Conservation (phyloP, 257 asterid species). For the Rauvolfia tetraphylla region DNA sequence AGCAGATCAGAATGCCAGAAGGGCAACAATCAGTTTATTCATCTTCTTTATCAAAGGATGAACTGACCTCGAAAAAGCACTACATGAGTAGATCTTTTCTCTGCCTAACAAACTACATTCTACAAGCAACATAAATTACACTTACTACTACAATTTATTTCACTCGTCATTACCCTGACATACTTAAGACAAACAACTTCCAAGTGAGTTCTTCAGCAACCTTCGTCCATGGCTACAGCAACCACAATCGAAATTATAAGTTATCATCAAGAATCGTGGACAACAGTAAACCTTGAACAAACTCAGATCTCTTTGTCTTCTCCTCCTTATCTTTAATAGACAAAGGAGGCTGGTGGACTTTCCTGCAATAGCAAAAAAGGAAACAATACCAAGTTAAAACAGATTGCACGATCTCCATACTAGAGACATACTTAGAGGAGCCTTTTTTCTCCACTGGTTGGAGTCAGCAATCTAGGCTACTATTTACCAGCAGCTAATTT, state of each 20-base stretch:
- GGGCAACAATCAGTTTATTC: slow-evolving; percentile 18
- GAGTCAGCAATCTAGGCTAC: not conserved
- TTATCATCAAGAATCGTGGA: slow-evolving; percentile 65
- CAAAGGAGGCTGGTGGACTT: slow-evolving; percentile 59
- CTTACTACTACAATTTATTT: slow-evolving; percentile 51
- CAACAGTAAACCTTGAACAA: slow-evolving; percentile 69
- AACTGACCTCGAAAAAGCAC: slow-evolving; percentile 27
- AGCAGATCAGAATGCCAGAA: not conserved
- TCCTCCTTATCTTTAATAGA: slow-evolving; percentile 84
- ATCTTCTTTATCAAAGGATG: slow-evolving; percentile 32
- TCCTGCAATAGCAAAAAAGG: slow-evolving; percentile 38
- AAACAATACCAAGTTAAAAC: slow-evolving; percentile 5
- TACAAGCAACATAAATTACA: slow-evolving; percentile 49
- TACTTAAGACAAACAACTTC: slow-evolving; percentile 19
- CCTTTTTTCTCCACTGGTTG: too few species aligned
- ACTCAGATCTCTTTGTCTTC: slow-evolving; percentile 67
- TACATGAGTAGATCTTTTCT: slow-evolving; percentile 23
- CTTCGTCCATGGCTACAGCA: slow-evolving; percentile 2
- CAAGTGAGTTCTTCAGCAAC: slow-evolving; percentile 16
- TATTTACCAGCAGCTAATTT: not conserved
- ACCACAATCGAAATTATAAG: slow-evolving; percentile 24
- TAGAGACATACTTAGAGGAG: too few species aligned
- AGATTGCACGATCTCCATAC: not conserved
- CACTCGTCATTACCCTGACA: slow-evolving; percentile 28
- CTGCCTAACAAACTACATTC: slow-evolving; percentile 38